Conservation (phyloP, 2,329 filamentous ascomycete species). For the Fusarium sp. region DNA sequence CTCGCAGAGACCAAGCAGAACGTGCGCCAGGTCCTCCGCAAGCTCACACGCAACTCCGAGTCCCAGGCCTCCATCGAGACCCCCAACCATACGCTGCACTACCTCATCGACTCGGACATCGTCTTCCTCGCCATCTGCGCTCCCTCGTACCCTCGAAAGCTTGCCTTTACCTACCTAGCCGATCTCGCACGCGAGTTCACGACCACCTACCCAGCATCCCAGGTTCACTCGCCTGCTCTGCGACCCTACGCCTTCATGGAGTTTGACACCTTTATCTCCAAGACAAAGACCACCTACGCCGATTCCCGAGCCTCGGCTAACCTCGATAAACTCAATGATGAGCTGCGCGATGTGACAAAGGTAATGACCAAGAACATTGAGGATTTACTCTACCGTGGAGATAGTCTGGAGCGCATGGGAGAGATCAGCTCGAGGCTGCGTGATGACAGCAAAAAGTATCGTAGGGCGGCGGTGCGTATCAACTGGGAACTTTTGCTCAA, state of each 20-base stretch:
- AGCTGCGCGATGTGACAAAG: conserved; percentile 96
- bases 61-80: conserved; percentile 93
- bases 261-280: conserved; percentile 96
- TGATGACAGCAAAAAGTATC: conserved; percentile 95
- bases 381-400: conserved; percentile 93
- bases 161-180: conserved; percentile 97
- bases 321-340: conserved; percentile 94
- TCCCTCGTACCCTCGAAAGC: conserved; percentile 93
- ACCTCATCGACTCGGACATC: conserved; percentile 83
- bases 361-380: conserved; percentile 99
- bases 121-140: conserved; percentile 96
- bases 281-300: conserved; percentile 93
- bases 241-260: conserved; percentile 97
- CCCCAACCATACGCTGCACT: conserved; percentile 85
- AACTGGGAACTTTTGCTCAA: conserved; percentile 98
- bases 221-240: conserved; percentile 78
- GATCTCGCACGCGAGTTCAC: conserved; percentile 93
- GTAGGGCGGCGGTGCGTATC: conserved; percentile 90
- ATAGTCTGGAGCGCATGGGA: conserved; percentile 95
- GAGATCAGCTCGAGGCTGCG: conserved; percentile 88
- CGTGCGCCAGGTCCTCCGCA: conserved; percentile 88
- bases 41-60: conserved; percentile 88
- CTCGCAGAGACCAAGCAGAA: conserved; percentile 90
- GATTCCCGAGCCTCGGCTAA: conserved; percentile 92
- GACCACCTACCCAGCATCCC: conserved; percentile 78